Base-by-base conservation (phyloP, 345 rosid genomes). In the Lenwebbia sp. region DNA sequence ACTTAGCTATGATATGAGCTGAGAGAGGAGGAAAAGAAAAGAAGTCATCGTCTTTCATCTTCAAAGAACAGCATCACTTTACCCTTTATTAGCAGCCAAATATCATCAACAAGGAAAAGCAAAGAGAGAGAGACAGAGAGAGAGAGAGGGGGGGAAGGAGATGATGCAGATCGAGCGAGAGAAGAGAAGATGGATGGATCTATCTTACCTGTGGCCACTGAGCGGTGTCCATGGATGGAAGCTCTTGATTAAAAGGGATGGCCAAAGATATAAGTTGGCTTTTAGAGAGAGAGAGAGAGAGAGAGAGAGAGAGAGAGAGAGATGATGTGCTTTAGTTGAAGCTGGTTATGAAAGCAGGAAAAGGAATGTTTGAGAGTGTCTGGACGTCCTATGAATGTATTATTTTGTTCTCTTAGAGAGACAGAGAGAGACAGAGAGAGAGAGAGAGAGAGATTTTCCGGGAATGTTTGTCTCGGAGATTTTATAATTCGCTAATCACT, bases 181-280 rank as follows among this genome's bases (percentile, higher is more conserved):
- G 81, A 70, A 37, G 81, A 40, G 81, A 37, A 21, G 25, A 70
- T 70, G 81, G 81, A 70, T 37, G 81, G 81, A 70, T 70, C 81
- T 37, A 40, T 40, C 58, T 55, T 86, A 96, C 99, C 99, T 95
- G 98, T 91, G 98, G 96, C 98, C 98, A 96, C 86, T 93, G 96
- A 91, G 95, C 97, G 85, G 96, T 96, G 92, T 95, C 98, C 99
- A 96, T 96, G 94, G 95, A 92, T 87, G 91, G 88, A 92, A 70
- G 81, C 81, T 70, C 81, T 70, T 70, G 81, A 70, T 70, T 70
- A 70, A 70, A 70, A 70, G 81, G 81, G 47, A 70, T 70, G 81
- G 81, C 81, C 81, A 70, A 70, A 70, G 81, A 70, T 70, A 70
- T 70, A 70, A 70, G 81, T 70, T 37, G 81, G 54, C 83, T 51